Evolutionary conservation across 345 rosid species (phyloP).

Genomic region (Camelina neglecta): DNA sequence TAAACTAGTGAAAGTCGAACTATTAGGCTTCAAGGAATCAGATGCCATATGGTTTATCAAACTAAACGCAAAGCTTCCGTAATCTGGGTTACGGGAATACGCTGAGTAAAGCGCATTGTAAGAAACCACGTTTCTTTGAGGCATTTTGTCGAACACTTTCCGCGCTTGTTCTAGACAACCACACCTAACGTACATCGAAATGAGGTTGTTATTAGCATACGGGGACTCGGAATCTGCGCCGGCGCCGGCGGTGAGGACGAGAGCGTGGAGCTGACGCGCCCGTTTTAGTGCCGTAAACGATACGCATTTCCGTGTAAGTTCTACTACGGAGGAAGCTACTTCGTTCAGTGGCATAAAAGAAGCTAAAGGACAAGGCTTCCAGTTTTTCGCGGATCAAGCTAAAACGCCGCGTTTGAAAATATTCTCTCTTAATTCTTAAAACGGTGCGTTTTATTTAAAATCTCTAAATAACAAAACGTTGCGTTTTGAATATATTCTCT

Average conservation of each 20-base stretch:
- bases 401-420: no score
- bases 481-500: no score
- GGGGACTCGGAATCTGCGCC: conserved; percentile 47
- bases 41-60: conserved; percentile 49
- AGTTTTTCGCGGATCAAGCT: no score
- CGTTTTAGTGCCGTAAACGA: conserved; percentile 44
- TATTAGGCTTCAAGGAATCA: conserved; percentile 63
- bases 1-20: conserved; percentile 71
- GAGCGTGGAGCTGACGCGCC: conserved; percentile 75
- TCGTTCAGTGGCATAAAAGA: conserved; percentile 49
- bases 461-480: no score
- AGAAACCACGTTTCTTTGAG: conserved; percentile 59
- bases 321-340: conserved; percentile 39
- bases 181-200: conserved; percentile 72
- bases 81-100: conserved; percentile 54
- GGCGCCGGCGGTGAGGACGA: conserved; percentile 50
- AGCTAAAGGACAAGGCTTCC: neutral
- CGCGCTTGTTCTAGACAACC: conserved; percentile 48
- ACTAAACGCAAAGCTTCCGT: conserved; percentile 44
- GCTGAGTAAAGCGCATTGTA: conserved; percentile 74
- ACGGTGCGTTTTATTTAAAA: no score
- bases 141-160: conserved; percentile 76
- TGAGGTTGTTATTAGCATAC: conserved; percentile 61
- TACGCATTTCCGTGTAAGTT: conserved; percentile 61
- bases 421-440: no score